phyloP scores from a whole-genome alignment of 2,329 filamentous ascomycete genomes.

The Cadophora luteo-olivacea region DNA sequence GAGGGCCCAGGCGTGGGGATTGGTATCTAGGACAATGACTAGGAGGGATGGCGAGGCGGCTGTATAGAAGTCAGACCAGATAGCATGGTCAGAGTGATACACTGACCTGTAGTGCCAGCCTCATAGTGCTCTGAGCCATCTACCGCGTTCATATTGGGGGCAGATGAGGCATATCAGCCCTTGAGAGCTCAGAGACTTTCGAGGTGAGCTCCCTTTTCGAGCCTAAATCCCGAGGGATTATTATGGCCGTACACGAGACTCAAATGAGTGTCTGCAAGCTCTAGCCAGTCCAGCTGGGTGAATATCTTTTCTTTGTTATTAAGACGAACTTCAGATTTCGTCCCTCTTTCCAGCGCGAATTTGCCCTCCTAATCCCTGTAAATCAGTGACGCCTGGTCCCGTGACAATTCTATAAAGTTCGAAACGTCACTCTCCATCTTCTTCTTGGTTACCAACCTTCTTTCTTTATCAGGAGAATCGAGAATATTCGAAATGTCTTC shows the following conservation, averaged over 20 bases:
- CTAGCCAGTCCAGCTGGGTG: constrained; percentile 21
- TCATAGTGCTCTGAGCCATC: constrained; percentile 65
- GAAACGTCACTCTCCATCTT: not conserved
- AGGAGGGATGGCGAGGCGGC: constrained; percentile 79
- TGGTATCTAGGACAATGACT: constrained; percentile 92
- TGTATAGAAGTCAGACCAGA: constrained; percentile 31
- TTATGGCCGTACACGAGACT: not conserved
- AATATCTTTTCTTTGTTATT: constrained; percentile 18
- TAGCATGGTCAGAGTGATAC: constrained; percentile 8
- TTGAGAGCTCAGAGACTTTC: not conserved
- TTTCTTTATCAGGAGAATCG: not conserved
- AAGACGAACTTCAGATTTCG: too few species aligned
- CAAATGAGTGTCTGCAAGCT: not conserved
- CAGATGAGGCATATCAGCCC: constrained; percentile 35
- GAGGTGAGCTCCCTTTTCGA: not conserved
- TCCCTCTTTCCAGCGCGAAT: constrained; percentile 11
- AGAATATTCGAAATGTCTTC: constrained; percentile 19
- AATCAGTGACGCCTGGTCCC: constrained; percentile 31
- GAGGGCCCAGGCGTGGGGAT: constrained; percentile 90
- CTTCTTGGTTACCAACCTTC: constrained; percentile 2
- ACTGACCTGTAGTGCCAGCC: constrained; percentile 52
- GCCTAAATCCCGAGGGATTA: not conserved
- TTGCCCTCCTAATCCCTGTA: constrained; percentile 19
- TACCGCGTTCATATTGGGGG: constrained; percentile 65
- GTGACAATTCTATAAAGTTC: constrained; percentile 23